Base-by-base conservation (phyloP, 805 yeast species). In the Myxozyma mucilagina region DNA sequence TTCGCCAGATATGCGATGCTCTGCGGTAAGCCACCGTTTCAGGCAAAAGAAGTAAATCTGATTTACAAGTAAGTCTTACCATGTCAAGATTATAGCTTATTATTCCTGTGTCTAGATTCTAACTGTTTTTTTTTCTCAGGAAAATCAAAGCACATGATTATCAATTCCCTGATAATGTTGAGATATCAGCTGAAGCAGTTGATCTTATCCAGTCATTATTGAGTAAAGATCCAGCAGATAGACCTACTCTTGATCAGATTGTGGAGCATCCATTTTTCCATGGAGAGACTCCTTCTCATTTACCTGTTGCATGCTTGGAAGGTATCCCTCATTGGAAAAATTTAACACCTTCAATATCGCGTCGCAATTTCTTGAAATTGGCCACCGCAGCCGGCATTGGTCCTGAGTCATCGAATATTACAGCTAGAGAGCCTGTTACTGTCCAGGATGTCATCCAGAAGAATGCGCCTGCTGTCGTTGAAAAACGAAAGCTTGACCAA, bases 21-120 rank as follows among this genome's bases (percentile, higher is more conserved):
- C 53, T 80, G 88, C 61, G 98, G 98, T 41, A 91, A 90, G 74
- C 99, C 99, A 13, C 99, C 99, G 0, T 94, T 94, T 78, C 99
- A 94, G 77, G 90, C 96, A 41, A 90, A 90, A 71, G 97, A 92
- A 73, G 97, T 94, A 49, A 87, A 90, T 69, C 84, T 87, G 59
- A 94, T 94, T 67, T 94, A 94, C 76, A 71, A 83, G 97, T 60
- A 52, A 9, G 63, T 41, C 5, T 3, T 4, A 18, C 5, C 24
- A 6, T 8, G 11, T 11, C 8, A 18, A n/a, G n/a, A 11, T 13
- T 10, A 3, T 1, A 38, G 6, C 41, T n/a, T 38, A n/a, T 16
- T 5, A n/a, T 5, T 10, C 5, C 18, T 13, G 11, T 18, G 20
- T 13, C 5, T 18, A 16, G 9, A n/a, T 39, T 13, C 14, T 39